A percentile compares a stretch with the other conserved stretches of the same genome.
Conservation (phyloP, 2,329 filamentous ascomycete species). For the Penicillium sumatraense region DNA sequence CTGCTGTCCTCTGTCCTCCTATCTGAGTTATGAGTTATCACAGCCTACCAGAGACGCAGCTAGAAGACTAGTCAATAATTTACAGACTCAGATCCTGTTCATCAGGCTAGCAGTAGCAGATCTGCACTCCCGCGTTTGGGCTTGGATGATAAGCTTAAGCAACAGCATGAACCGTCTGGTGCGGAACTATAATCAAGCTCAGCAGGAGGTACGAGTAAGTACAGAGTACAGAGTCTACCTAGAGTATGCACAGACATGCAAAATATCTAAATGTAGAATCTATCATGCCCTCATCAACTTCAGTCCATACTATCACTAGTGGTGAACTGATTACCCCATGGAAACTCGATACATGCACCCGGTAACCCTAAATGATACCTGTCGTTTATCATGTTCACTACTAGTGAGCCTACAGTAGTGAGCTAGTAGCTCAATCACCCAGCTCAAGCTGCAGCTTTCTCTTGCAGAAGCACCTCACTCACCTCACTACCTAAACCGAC, state of each 20-base stretch:
- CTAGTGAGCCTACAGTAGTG: no score
- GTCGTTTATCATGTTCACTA: no score
- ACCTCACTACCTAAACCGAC: no score
- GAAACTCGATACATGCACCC: no score
- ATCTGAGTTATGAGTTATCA: neutral
- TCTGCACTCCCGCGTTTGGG: neutral
- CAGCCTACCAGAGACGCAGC: neutral
- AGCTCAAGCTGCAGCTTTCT: neutral
- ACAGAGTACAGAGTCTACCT: neutral
- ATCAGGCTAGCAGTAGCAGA: neutral
- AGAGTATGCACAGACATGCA: neutral
- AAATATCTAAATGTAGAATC: neutral
- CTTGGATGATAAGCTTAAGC: slow-evolving; percentile 1
- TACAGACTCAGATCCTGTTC: neutral
- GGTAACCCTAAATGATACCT: no score
- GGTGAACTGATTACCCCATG: no score
- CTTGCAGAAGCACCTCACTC: neutral
- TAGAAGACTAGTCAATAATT: neutral
- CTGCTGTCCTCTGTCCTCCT: neutral
- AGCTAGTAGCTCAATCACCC: neutral
- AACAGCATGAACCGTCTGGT: slow-evolving; percentile 1
- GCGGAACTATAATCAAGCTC: neutral
- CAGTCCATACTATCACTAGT: neutral
- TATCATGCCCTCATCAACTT: neutral
- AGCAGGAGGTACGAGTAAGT: no score